Percentiles rank a stretch among this genome's conserved stretches.
phyloP scores from a whole-genome alignment of 495 filamentous ascomycete species.

The Cairneyella variabilis region DNA sequence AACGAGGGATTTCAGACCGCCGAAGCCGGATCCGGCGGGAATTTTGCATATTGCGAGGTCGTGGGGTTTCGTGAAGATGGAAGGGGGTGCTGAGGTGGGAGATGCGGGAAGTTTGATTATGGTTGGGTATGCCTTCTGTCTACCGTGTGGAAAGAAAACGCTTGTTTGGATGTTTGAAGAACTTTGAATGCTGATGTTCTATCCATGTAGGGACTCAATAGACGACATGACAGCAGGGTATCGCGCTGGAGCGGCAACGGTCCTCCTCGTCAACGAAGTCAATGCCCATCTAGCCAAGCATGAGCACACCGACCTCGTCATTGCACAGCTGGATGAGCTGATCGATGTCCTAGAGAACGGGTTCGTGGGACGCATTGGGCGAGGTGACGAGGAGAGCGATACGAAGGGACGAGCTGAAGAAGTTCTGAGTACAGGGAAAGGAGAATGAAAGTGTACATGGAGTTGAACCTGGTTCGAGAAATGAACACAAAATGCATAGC shows the following conservation, averaged over 20 bases:
- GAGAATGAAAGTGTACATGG: background rate
- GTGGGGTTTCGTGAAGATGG: constrained; percentile 56
- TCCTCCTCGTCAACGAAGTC: constrained; percentile 76
- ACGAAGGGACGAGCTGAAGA: constrained; percentile 16
- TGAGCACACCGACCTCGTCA: constrained; percentile 72
- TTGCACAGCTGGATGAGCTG: constrained; percentile 64
- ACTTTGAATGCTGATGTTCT: background rate
- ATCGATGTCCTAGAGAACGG: constrained; percentile 66
- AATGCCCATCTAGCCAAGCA: constrained; percentile 72
- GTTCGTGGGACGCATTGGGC: constrained; percentile 42
- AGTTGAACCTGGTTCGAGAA: background rate
- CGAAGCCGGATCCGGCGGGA: constrained; percentile 87
- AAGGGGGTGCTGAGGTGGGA: constrained; percentile 1
- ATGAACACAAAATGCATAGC: background rate
- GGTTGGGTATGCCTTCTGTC: constrained; percentile 26
- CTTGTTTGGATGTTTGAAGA: too few relatives aligned
- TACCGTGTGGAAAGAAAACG: too few relatives aligned
- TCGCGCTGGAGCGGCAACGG: constrained; percentile 81
- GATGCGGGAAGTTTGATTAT: constrained; percentile 32
- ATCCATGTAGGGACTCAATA: constrained; percentile 65
- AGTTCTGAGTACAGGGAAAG: constrained; percentile 17
- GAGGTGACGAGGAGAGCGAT: constrained; percentile 21
- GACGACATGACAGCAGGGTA: constrained; percentile 93
- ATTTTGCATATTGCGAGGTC: constrained; percentile 75
- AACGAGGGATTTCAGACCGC: constrained; percentile 76